phyloP scores from a whole-genome alignment of 345 rosid species.

The Citrus medica region DNA sequence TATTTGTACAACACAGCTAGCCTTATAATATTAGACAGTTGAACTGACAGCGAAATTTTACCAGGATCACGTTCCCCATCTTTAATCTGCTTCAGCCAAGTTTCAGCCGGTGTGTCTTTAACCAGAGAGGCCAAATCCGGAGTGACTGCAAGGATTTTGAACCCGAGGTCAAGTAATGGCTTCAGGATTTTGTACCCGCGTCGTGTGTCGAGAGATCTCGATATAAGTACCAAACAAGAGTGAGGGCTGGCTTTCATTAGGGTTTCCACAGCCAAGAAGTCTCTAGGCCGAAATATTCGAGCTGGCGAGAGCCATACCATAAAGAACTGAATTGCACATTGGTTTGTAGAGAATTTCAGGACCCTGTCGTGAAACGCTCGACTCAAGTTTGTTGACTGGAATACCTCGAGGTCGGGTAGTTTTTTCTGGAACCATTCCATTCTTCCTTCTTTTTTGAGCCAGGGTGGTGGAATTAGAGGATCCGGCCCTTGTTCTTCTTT shows the following conservation, averaged over 20 bases:
- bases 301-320: constrained; percentile 78
- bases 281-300: constrained; percentile 40
- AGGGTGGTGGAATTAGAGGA: constrained; percentile 45
- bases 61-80: constrained; percentile 55
- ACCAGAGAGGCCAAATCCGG: constrained; percentile 56
- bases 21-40: constrained; percentile 59
- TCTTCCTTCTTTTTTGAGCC: constrained; percentile 41
- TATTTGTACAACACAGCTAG: constrained; percentile 50
- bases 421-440: constrained; percentile 49
- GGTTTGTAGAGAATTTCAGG: constrained; percentile 31
- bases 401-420: constrained; percentile 44
- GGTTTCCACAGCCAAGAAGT: constrained; percentile 45
- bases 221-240: constrained; percentile 56
- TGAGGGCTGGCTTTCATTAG: constrained; percentile 49
- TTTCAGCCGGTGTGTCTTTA: constrained; percentile 49
- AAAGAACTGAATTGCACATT: constrained; percentile 46
- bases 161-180: constrained; percentile 39
- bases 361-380: constrained; percentile 36
- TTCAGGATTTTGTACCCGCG: constrained; percentile 42
- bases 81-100: constrained; percentile 51
- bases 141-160: constrained; percentile 37
- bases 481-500: constrained; percentile 8
- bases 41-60: constrained; percentile 46
- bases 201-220: constrained; percentile 49
- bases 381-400: constrained; percentile 37